Evolutionary conservation across 2,329 filamentous ascomycete species (phyloP).

Genomic region (Ceratocystis albifundus): DNA sequence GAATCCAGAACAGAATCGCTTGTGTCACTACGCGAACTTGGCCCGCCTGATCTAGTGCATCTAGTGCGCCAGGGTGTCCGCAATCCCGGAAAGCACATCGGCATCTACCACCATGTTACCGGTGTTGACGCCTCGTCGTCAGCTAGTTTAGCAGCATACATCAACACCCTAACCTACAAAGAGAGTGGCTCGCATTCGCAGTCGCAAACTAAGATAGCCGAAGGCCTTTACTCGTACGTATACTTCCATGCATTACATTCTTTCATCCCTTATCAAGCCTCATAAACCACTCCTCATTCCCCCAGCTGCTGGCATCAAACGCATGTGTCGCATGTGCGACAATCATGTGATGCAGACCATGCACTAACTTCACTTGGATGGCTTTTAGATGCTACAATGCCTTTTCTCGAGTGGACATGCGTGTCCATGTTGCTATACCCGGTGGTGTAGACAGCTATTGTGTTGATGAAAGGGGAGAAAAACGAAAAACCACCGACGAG

Average conservation of each 20-base stretch:
- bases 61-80: slow-evolving; percentile 63
- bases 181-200: slow-evolving; percentile 53
- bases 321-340: too few species aligned
- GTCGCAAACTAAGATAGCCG: slow-evolving; percentile 68
- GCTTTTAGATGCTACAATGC: slow-evolving; percentile 79
- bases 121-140: slow-evolving; percentile 96
- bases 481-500: slow-evolving; percentile 82
- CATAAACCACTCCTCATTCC: too few species aligned
- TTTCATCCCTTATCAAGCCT: not conserved
- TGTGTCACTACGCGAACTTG: slow-evolving; percentile 75
- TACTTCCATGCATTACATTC: not conserved
- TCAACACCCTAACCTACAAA: slow-evolving; percentile 91
- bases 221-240: slow-evolving; percentile 83
- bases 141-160: slow-evolving; percentile 91
- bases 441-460: slow-evolving; percentile 96
- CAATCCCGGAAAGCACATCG: slow-evolving; percentile 54
- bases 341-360: not conserved
- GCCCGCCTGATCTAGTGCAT: slow-evolving; percentile 90
- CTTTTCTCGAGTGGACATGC: slow-evolving; percentile 95
- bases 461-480: slow-evolving; percentile 91
- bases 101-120: slow-evolving; percentile 95
- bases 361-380: not conserved
- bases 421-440: slow-evolving; percentile 92
- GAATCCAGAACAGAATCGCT: slow-evolving; percentile 87
- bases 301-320: too few species aligned